A percentile compares a stretch with the other conserved stretches of the same genome.
Conservation (phyloP, 805 yeast genomes). For the Yamadazyma endophytica region DNA sequence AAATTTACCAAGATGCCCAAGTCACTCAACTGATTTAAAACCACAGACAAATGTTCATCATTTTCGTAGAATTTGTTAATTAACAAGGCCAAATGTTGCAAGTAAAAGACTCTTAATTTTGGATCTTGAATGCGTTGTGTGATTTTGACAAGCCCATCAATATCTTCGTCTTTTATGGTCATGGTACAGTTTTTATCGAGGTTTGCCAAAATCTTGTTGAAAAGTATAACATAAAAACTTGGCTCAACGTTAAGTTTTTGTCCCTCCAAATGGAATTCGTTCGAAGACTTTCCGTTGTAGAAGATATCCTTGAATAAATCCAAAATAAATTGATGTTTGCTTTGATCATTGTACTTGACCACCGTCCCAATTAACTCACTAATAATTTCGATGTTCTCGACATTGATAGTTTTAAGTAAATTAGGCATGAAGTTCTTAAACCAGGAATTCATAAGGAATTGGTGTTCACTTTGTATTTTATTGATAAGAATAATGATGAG, state of each 20-base stretch:
- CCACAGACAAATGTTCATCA: constrained; percentile 3
- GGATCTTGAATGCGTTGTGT: constrained; percentile 9
- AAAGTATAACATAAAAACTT: constrained; percentile 31
- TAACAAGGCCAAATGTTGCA: constrained; percentile 52
- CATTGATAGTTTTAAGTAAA: constrained; percentile 4
- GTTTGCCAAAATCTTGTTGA: constrained; percentile 47
- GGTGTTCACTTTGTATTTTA: constrained; percentile 24
- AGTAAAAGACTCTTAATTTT: constrained; percentile 45
- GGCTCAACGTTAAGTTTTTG: constrained; percentile 20
- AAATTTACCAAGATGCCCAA: constrained; percentile 22
- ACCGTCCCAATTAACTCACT: constrained; percentile 42
- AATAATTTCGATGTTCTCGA: constrained; percentile 25
- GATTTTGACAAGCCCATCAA: constrained; percentile 9
- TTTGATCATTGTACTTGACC: constrained; percentile 31
- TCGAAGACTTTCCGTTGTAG: constrained; percentile 13
- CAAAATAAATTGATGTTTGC: constrained; percentile 45
- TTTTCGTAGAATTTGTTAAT: constrained; percentile 41
- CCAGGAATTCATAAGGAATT: constrained; percentile 41
- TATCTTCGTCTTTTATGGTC: constrained; percentile 4
- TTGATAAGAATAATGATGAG: constrained; percentile 21
- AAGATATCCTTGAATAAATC: constrained; percentile 36
- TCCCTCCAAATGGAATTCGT: constrained; percentile 7
- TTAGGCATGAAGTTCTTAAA: constrained; percentile 32
- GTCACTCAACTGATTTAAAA: not conserved
- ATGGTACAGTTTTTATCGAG: constrained; percentile 40